Base-by-base conservation (phyloP, 2,329 filamentous ascomycete species). In the Fusarium coicis region DNA sequence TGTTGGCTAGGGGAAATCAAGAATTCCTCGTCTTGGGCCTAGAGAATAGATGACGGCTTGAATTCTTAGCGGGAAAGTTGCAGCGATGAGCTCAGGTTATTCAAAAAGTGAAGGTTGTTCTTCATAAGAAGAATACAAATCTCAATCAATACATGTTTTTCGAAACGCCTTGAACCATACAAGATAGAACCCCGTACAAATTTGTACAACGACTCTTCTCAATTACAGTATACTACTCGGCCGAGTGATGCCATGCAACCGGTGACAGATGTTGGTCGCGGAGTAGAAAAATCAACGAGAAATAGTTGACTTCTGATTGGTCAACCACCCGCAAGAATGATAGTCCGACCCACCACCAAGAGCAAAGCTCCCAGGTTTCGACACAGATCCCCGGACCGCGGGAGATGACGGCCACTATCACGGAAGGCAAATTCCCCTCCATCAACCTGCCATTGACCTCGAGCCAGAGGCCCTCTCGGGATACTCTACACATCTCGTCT, bases 381-480 rank as follows among this genome's bases (percentile, higher is more conserved):
- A 76, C 72, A 73, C 62, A 61, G 65, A 67, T 64, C 46, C 65
- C 68, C 72, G 76, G 74, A 65, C 74, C 66, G 70, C 73, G 69
- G 74, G 74, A 77, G 75, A 80, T 80, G 79, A 80, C 79, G 77
- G 76, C 73, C 79, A 79, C 77, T 73, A 71, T 74, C 72, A 74
- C 74, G 66, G 66, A 80, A 75, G 74, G 77, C 77, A 75, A 79
- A 76, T 77, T 75, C 77, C 76, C 73, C 75, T 75, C 75, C 66
- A 75, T 72, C 73, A 75, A 73, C 55, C 61, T 79, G 80, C 79
- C 80, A 80, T 81, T 80, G 80, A 81, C 74, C 76, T 74, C 75
- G 80, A 78, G 79, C 77, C 75, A 79, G 80, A 82, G 81, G 80
- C 76, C 78, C 77, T 75, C 58, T 71, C 70, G 77, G 80, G 78